Percentiles rank a stretch among this genome's conserved stretches.
phyloP scores from a whole-genome alignment of 352 stramenopile genomes.

The Globisporangium viniferum region DNA sequence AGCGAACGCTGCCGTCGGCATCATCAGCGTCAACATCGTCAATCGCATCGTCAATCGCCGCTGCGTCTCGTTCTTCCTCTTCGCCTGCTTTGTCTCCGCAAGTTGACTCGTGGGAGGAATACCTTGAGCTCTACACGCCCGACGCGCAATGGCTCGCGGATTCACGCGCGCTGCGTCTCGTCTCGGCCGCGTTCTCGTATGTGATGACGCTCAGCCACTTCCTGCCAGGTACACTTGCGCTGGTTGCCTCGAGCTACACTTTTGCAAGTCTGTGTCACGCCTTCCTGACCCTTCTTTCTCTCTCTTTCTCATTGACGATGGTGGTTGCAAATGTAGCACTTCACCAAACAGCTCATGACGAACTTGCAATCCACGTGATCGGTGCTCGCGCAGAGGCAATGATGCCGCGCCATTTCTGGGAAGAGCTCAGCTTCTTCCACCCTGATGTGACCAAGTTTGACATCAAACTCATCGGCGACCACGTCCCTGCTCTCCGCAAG shows the following conservation, averaged over 20 bases:
- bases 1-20: not conserved
- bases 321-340: not conserved
- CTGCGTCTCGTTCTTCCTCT: not conserved
- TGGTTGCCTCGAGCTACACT: not conserved
- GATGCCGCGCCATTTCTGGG: constrained; percentile 71
- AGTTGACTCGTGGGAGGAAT: constrained; percentile 38
- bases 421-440: constrained; percentile 48
- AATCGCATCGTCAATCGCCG: not conserved
- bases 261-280: not conserved
- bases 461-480: constrained; percentile 65
- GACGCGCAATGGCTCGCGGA: constrained; percentile 32
- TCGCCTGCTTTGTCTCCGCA: not conserved
- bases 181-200: constrained; percentile 71
- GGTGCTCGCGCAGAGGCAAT: constrained; percentile 70
- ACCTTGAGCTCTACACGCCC: constrained; percentile 37
- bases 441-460: constrained; percentile 24
- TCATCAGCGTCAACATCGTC: not conserved
- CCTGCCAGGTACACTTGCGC: constrained; percentile 23
- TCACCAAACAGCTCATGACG: not conserved
- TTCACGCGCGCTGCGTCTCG: constrained; percentile 33
- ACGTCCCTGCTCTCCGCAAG: constrained; percentile 41
- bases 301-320: not conserved
- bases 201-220: constrained; percentile 59
- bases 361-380: constrained; percentile 47
- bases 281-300: not conserved